These are phyloP conservation scores for Elaeis guineensis DNA, from an alignment of 176 grass and related monocot genomes.

Conservation along the genomic window DNA sequence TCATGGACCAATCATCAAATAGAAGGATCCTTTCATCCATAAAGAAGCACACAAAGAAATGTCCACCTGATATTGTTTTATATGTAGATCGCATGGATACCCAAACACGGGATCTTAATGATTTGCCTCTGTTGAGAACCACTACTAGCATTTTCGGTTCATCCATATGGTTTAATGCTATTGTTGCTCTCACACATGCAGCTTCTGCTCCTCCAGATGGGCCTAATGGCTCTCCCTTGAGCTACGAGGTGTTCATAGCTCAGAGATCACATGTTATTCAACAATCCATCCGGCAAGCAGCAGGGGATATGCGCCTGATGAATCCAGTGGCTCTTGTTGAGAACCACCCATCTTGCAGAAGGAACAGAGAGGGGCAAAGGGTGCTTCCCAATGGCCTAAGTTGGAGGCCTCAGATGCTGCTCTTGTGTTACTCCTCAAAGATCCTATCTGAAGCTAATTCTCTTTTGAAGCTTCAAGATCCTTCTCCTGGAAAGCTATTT, in stretches of 20 bases:
- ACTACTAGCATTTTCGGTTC: constrained; percentile 69
- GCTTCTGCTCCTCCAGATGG: constrained; percentile 67
- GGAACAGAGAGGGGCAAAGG: constrained; percentile 60
- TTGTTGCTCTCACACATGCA: constrained; percentile 77
- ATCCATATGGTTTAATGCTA: constrained; percentile 56
- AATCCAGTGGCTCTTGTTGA: constrained; percentile 84
- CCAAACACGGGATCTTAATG: constrained; percentile 44
- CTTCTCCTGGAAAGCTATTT: constrained; percentile 42
- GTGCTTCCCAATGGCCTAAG: constrained; percentile 73
- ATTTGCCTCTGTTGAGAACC: constrained; percentile 39
- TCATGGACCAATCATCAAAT: constrained; percentile 59
- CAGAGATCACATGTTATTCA: constrained; percentile 52
- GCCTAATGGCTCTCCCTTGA: constrained; percentile 53
- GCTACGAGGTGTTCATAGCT: constrained; percentile 49
- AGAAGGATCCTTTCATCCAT: constrained; percentile 61
- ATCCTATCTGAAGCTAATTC: constrained; percentile 58
- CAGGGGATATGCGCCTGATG: constrained; percentile 40
- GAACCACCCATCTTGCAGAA: constrained; percentile 72
- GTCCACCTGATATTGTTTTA: constrained; percentile 64
- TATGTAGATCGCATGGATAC: constrained; percentile 87
- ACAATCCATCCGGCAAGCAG: constrained; percentile 54
- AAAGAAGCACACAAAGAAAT: constrained; percentile 68
- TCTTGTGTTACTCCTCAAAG: constrained; percentile 74
- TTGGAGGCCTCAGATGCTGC: constrained; percentile 70
- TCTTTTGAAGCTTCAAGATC: constrained; percentile 32